Evolutionary conservation across 192 early-diverging fungal species (phyloP), one percentile per base, ranked within the genome.

Genomic region (Dissophora ornata): DNA sequence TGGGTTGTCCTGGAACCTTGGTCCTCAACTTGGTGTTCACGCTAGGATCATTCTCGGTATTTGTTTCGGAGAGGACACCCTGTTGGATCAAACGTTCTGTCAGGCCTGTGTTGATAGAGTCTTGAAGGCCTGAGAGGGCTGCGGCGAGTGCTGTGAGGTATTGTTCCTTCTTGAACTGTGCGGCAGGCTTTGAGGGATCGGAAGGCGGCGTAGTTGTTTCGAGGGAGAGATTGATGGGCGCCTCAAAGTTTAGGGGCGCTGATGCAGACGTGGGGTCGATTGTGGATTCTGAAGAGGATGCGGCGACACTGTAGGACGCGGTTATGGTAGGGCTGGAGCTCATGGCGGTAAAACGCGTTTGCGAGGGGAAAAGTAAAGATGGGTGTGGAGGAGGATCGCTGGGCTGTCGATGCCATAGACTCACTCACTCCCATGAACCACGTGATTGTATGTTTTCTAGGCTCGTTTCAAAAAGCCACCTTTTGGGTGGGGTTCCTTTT

Each of bases 1-100:
- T 71, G 28, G 69, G 65, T 44, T 77, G 73, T 24, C 73, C 73
- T 24, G 73, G 73, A 18, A 67, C 59, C 26, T 77, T 77, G 42
- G 73, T 77, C 38, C 73, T 52, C 34, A 77, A 25, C 53, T 77
- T 77, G 34, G 42, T 77, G 13, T 67, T 67, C 8, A 62, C 45
- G 16, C 18, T 38, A 0, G 52, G 26, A 4, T 67, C 57, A 29
- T 51, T 53, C 6, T 40, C 33, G 1, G 45, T 38, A 12, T 30
- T 52, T 9, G 44, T 41, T 16, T 60, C 63, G 2, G 51, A 44
- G 5, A 77, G 59, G 28, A 67, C 53, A 12, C 73, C 73, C 40
- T 57, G 58, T 34, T 77, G 64, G 28, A 77, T 64, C 9, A 77
- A 30, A 33, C 57, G 57, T 13, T 67, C 53, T 19, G 73, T 77